Evolutionary conservation across 148 eudicot genomes (phyloP), one percentile per base, ranked within the genome.

Genomic region (Chenopodium quinoa): DNA sequence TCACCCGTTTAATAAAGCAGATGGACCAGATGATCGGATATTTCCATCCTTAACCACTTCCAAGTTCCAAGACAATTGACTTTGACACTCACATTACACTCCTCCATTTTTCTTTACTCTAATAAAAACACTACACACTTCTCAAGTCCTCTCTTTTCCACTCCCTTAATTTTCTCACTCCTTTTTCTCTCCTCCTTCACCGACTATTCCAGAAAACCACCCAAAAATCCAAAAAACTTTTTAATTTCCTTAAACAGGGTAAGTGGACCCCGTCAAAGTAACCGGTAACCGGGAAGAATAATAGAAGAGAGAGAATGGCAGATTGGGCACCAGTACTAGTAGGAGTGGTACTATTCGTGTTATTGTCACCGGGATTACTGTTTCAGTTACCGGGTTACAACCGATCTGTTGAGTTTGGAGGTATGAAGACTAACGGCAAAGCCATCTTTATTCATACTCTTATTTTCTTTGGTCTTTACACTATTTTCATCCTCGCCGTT

Each of bases 261-360:
- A 52, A 0, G 56, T 52, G 56, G 12, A 0, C 17, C 56, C 12
- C 56, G 56, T 13, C 17, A 54, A 19, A 56, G 62, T 56, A 56
- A 56, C 62, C 62, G 62, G 62, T 0, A 56, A 56, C 22, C 62
- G 27, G 25, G 13, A 60, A 60, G n/a, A 60, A 60, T 8, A 62
- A 31, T 31, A 31, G 66, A 62, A 62, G n/a, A 75, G 44, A 7
- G 25, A 37, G 9, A 14, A 88, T 90, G 93, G 78, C 89, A 19
- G 93, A 91, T 68, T 91, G 93, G 93, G 91, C 90, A 22, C 91
- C 93, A 79, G 92, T 91, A 66, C 75, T 91, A 13, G 88, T 91
- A 27, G 93, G 90, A 50, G 91, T 91, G 47, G 89, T 91, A 32
- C 83, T 91, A 50, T 91, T 91, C 84, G 85, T 91, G 32, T 82